Conservation (phyloP, 2,329 filamentous ascomycete species). For the Alternaria sp. region DNA sequence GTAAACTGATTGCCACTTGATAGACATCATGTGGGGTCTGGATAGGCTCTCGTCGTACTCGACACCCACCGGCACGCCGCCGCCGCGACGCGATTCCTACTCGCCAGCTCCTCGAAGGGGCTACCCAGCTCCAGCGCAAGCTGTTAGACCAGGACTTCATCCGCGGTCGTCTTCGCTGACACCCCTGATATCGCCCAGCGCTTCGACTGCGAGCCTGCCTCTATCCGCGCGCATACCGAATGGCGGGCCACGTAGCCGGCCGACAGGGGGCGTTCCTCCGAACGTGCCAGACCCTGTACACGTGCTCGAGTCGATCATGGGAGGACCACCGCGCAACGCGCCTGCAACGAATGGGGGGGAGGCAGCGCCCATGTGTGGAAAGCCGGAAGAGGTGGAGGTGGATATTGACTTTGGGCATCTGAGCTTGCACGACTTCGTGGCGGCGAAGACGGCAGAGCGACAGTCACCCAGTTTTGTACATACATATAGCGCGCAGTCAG, state of each 20-base stretch:
- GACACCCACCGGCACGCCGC: constrained; percentile 69
- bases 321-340: constrained; percentile 49
- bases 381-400: constrained; percentile 62
- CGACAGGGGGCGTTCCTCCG: constrained; percentile 58
- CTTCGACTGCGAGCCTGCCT: constrained; percentile 79
- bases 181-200: constrained; percentile 75
- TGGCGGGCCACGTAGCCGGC: constrained; percentile 72
- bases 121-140: constrained; percentile 73
- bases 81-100: constrained; percentile 70
- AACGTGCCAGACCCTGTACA: constrained; percentile 74
- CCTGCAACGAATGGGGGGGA: constrained; percentile 21
- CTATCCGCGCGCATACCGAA: constrained; percentile 70
- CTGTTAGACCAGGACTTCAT: constrained; percentile 71
- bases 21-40: constrained; percentile 75
- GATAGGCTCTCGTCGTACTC: constrained; percentile 82
- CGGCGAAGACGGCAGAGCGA: constrained; percentile 45
- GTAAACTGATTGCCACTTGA: not conserved
- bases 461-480: constrained; percentile 50
- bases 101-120: constrained; percentile 76
- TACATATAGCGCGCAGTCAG: constrained; percentile 66
- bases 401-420: constrained; percentile 81
- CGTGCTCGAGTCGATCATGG: constrained; percentile 70
- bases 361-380: constrained; percentile 48
- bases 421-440: constrained; percentile 76
- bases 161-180: constrained; percentile 76